Percentiles rank a stretch among this genome's conserved stretches.
These are phyloP conservation scores for Tulasnella sp. DNA, from an alignment of 768 basidiomycete species.

Conservation along the genomic window DNA sequence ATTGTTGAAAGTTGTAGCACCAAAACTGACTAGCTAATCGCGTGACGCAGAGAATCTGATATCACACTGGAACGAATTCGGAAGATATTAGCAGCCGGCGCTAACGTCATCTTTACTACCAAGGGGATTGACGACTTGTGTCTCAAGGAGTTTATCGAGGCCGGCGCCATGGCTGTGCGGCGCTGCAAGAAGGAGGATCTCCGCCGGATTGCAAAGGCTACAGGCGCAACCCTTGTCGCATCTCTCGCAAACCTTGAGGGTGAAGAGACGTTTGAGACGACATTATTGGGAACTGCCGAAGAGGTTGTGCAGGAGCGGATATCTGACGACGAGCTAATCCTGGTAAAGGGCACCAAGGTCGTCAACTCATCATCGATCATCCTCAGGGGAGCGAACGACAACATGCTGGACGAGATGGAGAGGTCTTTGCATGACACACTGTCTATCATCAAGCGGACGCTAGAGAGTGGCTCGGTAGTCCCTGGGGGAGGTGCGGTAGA, in stretches of 20 bases:
- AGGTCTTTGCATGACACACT: constrained; percentile 88
- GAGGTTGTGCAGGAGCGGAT: constrained; percentile 96
- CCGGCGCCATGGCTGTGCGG: constrained; percentile 96
- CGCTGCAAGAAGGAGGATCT: constrained; percentile 97
- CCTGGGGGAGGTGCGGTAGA: constrained; percentile 98
- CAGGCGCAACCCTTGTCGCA: constrained; percentile 86
- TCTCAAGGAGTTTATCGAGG: constrained; percentile 97
- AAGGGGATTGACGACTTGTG: constrained; percentile 98
- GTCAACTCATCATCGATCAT: constrained; percentile 90
- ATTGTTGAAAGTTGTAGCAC: not conserved
- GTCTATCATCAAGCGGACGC: constrained; percentile 90
- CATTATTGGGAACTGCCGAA: constrained; percentile 82
- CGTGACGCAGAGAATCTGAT: constrained; percentile 65
- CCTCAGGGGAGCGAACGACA: constrained; percentile 94
- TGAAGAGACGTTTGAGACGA: constrained; percentile 92
- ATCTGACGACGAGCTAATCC: constrained; percentile 95
- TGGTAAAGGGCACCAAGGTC: constrained; percentile 95
- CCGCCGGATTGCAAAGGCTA: constrained; percentile 92
- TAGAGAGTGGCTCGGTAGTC: constrained; percentile 92
- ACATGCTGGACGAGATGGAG: constrained; percentile 99
- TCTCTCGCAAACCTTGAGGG: constrained; percentile 94
- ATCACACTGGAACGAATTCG: constrained; percentile 92
- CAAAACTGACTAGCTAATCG: not conserved
- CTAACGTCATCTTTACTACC: constrained; percentile 93
- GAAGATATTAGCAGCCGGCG: constrained; percentile 91